Percentiles rank a stretch among this genome's conserved stretches.
These are phyloP conservation scores for Metarhizium robertsii DNA, from an alignment of 2,329 filamentous ascomycete genomes.

Conservation along the genomic window DNA sequence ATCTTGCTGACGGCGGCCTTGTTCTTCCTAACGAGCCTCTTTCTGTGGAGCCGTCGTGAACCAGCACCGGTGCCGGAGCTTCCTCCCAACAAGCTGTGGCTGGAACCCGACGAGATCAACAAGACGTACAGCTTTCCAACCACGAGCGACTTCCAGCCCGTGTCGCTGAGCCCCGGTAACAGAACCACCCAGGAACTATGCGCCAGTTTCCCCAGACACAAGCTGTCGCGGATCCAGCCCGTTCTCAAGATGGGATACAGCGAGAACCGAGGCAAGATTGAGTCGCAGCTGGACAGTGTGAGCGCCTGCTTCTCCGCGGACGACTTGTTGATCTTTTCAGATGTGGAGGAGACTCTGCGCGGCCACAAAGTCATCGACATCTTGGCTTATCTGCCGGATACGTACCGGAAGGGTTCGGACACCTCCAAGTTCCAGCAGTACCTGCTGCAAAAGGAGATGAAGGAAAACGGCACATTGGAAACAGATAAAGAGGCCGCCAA, in stretches of 20 bases:
- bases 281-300: constrained; percentile 39
- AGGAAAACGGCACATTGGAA: constrained; percentile 21
- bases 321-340: constrained; percentile 39
- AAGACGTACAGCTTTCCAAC: constrained; percentile 19
- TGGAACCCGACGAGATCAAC: neutral
- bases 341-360: constrained; percentile 34
- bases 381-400: constrained; percentile 17
- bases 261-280: constrained; percentile 11
- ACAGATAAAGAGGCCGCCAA: constrained; percentile 16
- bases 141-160: constrained; percentile 19
- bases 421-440: constrained; percentile 31
- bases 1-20: constrained; percentile 14
- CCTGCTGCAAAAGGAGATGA: constrained; percentile 27
- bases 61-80: neutral
- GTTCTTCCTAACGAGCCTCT: constrained; percentile 10
- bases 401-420: constrained; percentile 21
- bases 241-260: constrained; percentile 24
- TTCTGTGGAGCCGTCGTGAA: neutral
- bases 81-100: neutral
- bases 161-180: constrained; percentile 12
- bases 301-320: constrained; percentile 37
- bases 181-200: constrained; percentile 20
- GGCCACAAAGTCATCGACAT: constrained; percentile 34
- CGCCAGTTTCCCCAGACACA: constrained; percentile 20
- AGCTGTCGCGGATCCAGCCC: constrained; percentile 21